Conservation (phyloP, 108 stramenopile species). For the Pseudonitzschia multiseries region DNA sequence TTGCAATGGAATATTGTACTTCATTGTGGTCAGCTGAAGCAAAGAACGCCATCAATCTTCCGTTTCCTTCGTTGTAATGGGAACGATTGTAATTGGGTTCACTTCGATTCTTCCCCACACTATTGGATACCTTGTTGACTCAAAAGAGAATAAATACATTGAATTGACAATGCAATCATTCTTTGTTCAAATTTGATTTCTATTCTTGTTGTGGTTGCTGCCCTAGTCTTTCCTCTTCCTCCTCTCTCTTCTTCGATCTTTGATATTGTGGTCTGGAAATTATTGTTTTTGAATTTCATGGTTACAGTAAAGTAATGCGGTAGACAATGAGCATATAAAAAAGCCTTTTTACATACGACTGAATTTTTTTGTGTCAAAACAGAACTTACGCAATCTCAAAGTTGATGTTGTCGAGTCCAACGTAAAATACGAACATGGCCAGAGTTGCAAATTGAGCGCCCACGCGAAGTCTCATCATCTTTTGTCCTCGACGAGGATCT, state of each 20-base stretch:
- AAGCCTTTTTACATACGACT: too few relatives aligned
- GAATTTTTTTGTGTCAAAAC: background rate
- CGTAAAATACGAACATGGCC: constrained; percentile 76
- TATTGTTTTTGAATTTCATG: background rate
- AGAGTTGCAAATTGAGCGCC: constrained; percentile 81
- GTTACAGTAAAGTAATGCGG: too few relatives aligned
- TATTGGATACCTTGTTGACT: too few relatives aligned
- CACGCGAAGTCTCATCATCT: constrained; percentile 87
- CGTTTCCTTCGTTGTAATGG: too few relatives aligned
- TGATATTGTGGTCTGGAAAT: constrained; percentile 16
- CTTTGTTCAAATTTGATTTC: background rate
- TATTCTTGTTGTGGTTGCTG: background rate
- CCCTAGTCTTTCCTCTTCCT: constrained; percentile 1
- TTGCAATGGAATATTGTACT: too few relatives aligned
- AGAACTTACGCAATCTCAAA: constrained; percentile 55
- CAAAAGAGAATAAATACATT: too few relatives aligned
- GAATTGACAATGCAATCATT: too few relatives aligned
- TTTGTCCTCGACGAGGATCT: constrained; percentile 69
- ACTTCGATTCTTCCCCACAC: too few relatives aligned
- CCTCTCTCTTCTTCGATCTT: constrained; percentile 9
- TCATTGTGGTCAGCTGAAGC: too few relatives aligned
- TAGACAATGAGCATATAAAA: too few relatives aligned
- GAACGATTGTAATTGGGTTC: too few relatives aligned
- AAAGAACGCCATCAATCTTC: too few relatives aligned
- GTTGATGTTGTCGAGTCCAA: constrained; percentile 67